Evolutionary conservation across 495 filamentous ascomycete species (phyloP).

Genomic region (Neurospora sp.): DNA sequence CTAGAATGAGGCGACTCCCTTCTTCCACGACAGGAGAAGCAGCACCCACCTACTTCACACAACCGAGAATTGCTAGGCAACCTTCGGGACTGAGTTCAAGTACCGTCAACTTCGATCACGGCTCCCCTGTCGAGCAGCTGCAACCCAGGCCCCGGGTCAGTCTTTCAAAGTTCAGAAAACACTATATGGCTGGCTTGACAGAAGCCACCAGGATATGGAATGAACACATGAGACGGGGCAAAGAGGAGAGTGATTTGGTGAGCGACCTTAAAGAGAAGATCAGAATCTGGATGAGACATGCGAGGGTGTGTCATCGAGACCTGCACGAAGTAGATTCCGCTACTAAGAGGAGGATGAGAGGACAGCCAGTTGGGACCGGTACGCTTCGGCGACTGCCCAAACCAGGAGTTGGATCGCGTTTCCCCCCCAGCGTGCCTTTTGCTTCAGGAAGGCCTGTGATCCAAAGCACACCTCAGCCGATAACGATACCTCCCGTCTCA

Average conservation of each 20-base stretch:
- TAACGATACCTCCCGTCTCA: neutral
- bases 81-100: neutral
- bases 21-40: neutral
- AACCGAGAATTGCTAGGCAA: neutral
- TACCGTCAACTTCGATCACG: neutral
- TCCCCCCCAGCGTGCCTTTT: neutral
- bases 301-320: conserved; percentile 6
- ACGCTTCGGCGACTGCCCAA: neutral
- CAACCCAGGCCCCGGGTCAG: neutral
- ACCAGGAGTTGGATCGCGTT: neutral
- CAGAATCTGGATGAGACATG: conserved; percentile 6
- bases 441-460: neutral
- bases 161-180: neutral
- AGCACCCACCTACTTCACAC: neutral
- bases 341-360: conserved; percentile 9
- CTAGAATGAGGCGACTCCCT: neutral
- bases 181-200: neutral
- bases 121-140: neutral
- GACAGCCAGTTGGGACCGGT: neutral
- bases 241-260: conserved; percentile 3
- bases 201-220: conserved; percentile 17
- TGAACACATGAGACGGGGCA: conserved; percentile 14
- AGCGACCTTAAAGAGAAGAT: conserved; percentile 1
- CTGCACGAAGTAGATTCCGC: conserved; percentile 4
- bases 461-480: neutral